A percentile compares a stretch with the other conserved stretches of the same genome.
These are phyloP conservation scores for Tylopilus balloui DNA, from an alignment of 768 basidiomycete species.

Conservation along the genomic window DNA sequence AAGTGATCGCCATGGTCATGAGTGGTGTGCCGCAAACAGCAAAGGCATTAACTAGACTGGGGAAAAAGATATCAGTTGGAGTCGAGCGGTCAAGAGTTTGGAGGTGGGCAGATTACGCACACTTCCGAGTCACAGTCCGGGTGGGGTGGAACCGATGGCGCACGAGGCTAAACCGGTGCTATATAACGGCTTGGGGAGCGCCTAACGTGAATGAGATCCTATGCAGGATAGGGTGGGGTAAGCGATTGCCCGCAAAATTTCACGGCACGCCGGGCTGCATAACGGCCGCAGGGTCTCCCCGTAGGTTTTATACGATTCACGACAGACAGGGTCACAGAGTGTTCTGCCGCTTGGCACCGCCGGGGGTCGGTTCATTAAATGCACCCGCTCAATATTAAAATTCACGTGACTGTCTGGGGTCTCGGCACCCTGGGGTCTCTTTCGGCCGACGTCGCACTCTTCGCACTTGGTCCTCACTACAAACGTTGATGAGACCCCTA, in stretches of 20 bases:
- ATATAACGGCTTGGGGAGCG: conserved; percentile 14
- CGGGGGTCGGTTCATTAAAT: conserved; percentile 10
- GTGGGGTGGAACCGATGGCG: conserved; percentile 7
- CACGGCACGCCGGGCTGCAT: conserved; percentile 14
- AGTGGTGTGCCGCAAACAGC: conserved; percentile 10
- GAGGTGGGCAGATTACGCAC: conserved; percentile 18
- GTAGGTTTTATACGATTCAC: conserved; percentile 14
- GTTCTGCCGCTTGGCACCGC: conserved; percentile 16
- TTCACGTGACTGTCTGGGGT: conserved; percentile 19
- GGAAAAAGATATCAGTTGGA: conserved; percentile 11
- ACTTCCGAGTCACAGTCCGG: conserved; percentile 10
- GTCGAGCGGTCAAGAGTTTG: conserved; percentile 9
- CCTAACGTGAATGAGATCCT: conserved; percentile 6
- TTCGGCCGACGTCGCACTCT: not conserved
- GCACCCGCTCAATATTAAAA: not conserved
- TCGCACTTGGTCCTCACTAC: conserved; percentile 7
- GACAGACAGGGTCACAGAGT: conserved; percentile 20
- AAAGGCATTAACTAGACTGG: conserved; percentile 24
- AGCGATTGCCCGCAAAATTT: conserved; percentile 21
- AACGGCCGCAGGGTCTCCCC: conserved; percentile 16
- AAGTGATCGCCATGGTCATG: conserved; percentile 22
- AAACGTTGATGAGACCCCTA: conserved; percentile 15
- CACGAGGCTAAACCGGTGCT: conserved; percentile 6
- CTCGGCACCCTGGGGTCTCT: conserved; percentile 20
- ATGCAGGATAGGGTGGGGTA: conserved; percentile 12